Conservation (phyloP, 305 asterid species). For the Fraxinus latifolia region DNA sequence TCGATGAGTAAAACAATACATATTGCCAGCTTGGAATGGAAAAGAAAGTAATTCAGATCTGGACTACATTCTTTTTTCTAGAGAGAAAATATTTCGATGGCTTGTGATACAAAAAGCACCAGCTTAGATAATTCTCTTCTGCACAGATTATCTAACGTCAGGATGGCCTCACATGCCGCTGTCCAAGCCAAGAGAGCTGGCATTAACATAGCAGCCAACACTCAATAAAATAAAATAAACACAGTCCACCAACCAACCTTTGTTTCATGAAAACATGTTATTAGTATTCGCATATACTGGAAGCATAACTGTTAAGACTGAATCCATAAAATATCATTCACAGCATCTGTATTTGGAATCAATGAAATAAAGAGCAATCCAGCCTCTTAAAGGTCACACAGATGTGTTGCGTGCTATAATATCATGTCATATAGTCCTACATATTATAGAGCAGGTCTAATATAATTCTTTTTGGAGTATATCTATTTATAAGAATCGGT, state of each 20-base stretch:
- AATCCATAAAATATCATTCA: not conserved
- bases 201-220: not conserved
- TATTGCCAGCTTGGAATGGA: not conserved
- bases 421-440: not conserved
- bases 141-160: not conserved
- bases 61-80: not conserved
- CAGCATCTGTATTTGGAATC: not conserved
- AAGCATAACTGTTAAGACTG: not conserved
- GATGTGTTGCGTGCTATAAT: not conserved
- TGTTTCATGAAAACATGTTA: not conserved
- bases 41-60: not conserved
- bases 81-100: not conserved
- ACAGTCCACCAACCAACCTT: not conserved
- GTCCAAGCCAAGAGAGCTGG: not conserved
- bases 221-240: not conserved
- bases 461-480: not conserved
- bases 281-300: not conserved
- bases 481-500: not conserved
- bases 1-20: not conserved
- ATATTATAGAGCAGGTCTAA: not conserved
- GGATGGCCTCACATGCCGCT: not conserved
- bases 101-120: not conserved
- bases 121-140: not conserved
- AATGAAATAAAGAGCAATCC: not conserved
- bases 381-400: not conserved